Evolutionary conservation across 2,329 filamentous ascomycete genomes (phyloP).

Genomic region (Colletotrichum tanaceti): DNA sequence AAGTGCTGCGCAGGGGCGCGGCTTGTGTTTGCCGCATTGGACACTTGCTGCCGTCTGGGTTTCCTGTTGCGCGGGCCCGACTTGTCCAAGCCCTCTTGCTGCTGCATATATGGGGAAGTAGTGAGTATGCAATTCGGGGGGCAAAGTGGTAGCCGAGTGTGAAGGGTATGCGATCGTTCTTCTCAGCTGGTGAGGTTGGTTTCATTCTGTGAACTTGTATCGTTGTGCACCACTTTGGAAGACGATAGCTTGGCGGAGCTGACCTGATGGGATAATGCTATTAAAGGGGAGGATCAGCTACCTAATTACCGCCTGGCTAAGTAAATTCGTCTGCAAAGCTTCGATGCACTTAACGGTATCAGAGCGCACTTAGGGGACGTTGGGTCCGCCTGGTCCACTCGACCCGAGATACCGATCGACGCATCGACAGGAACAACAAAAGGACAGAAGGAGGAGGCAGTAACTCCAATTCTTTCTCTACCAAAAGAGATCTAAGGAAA

Average conservation of each 20-base stretch:
- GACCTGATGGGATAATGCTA: background rate
- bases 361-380: slow-evolving; percentile 17
- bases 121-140: background rate
- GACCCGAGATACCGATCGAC: background rate
- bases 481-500: no score
- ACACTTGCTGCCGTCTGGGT: background rate
- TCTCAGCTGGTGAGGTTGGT: background rate
- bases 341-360: slow-evolving; percentile 20
- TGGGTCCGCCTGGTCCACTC: slow-evolving; percentile 7
- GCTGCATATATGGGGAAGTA: slow-evolving; percentile 18
- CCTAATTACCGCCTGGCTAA: slow-evolving; percentile 2
- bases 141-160: background rate
- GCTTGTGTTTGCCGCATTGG: slow-evolving; percentile 17
- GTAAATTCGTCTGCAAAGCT: slow-evolving; percentile 14
- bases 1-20: slow-evolving; percentile 21
- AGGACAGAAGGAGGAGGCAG: no score
- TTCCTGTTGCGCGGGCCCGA: slow-evolving; percentile 22
- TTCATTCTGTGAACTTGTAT: background rate
- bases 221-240: background rate
- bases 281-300: background rate
- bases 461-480: no score
- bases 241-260: background rate
- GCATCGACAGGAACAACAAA: no score
- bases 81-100: slow-evolving; percentile 20
- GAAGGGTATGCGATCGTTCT: no score